Percentiles rank a stretch among this genome's conserved stretches.
Conservation (phyloP, 2,329 filamentous ascomycete species). For the Fusarium succisae region DNA sequence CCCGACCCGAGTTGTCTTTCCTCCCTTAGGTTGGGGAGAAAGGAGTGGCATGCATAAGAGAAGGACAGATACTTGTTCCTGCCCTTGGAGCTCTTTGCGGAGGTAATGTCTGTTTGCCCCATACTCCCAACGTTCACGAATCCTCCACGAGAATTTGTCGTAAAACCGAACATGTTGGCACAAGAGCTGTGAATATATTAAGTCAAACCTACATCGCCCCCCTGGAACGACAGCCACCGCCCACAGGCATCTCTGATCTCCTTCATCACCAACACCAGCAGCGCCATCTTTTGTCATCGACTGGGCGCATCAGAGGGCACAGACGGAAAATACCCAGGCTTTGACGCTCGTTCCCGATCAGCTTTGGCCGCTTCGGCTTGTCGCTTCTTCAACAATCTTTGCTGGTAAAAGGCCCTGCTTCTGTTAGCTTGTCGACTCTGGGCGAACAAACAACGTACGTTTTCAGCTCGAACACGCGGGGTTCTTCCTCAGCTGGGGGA, state of each 20-base stretch:
- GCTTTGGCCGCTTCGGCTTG: conserved; percentile 68
- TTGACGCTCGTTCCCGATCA: conserved; percentile 81
- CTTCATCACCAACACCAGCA: not conserved
- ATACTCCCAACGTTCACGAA: not conserved
- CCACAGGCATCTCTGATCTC: not conserved
- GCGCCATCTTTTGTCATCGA: conserved; percentile 16
- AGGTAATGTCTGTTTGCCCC: no score
- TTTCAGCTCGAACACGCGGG: conserved; percentile 84
- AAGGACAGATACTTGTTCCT: not conserved
- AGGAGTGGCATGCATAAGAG: not conserved
- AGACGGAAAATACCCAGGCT: conserved; percentile 84
- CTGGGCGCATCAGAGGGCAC: conserved; percentile 73
- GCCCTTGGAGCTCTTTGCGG: no score
- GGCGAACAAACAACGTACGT: conserved; percentile 60
- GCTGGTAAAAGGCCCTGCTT: conserved; percentile 82
- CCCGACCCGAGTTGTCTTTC: not conserved
- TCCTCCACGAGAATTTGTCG: not conserved
- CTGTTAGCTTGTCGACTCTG: not conserved
- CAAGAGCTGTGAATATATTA: not conserved
- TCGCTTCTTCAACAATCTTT: conserved; percentile 78
- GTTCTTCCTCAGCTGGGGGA: conserved; percentile 61
- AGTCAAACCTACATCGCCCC: not conserved
- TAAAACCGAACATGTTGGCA: not conserved
- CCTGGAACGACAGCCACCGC: not conserved
- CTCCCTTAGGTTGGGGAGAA: not conserved